Percentiles rank a stretch among this genome's conserved stretches.
These are phyloP conservation scores for Brassica hybrid DNA, from an alignment of 441 rosid species.

Conservation along the genomic window DNA sequence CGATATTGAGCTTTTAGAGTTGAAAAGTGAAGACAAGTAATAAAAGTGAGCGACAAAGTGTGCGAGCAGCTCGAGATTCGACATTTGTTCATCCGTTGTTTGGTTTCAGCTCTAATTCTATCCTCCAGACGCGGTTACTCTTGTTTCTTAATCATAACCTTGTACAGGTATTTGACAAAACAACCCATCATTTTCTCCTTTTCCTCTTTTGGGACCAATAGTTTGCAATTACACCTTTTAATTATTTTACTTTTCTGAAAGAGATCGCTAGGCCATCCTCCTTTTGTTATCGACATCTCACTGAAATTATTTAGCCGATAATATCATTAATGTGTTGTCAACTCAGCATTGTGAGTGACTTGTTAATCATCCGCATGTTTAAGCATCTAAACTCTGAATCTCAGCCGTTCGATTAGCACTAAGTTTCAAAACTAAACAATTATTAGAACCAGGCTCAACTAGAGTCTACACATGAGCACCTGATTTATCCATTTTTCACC, in stretches of 20 bases:
- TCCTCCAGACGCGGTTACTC: neutral
- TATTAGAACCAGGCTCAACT: neutral
- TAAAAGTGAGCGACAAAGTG: constrained; percentile 39
- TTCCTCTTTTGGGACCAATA: constrained; percentile 31
- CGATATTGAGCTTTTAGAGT: constrained; percentile 7
- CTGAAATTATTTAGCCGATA: neutral
- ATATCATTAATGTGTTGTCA: constrained; percentile 7
- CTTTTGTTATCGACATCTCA: neutral
- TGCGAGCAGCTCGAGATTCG: constrained; percentile 38
- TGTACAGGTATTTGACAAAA: constrained; percentile 28
- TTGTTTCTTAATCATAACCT: constrained; percentile 9
- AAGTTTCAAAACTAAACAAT: neutral
- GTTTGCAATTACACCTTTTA: constrained; percentile 12
- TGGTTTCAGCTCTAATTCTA: constrained; percentile 19
- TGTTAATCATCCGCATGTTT: no score
- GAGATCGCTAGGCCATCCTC: neutral
- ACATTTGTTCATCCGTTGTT: constrained; percentile 39
- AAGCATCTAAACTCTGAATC: no score
- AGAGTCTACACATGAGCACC: no score
- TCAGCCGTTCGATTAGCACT: neutral
- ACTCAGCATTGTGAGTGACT: constrained; percentile 3
- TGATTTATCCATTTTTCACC: neutral
- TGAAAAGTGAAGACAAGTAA: constrained; percentile 23
- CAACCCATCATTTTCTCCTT: constrained; percentile 25
- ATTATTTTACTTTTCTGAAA: neutral